phyloP scores from a whole-genome alignment of 352 stramenopile genomes.

The Pythium dissotocum region DNA sequence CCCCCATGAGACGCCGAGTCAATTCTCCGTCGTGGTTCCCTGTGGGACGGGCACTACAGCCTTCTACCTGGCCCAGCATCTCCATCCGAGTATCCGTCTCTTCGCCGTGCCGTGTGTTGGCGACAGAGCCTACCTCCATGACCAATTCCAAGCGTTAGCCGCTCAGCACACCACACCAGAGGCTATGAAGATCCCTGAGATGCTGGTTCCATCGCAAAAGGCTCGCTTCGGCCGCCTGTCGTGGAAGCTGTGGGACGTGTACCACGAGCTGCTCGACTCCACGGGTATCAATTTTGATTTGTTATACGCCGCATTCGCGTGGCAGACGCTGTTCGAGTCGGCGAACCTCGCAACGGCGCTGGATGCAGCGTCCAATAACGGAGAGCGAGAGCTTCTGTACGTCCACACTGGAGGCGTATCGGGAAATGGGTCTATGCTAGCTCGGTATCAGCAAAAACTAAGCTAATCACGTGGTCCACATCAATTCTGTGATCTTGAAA shows the following conservation, averaged over 20 bases:
- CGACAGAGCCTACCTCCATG: constrained; percentile 49
- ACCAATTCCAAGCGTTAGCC: constrained; percentile 55
- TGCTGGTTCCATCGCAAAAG: constrained; percentile 54
- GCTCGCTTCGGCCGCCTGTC: constrained; percentile 71
- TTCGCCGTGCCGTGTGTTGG: constrained; percentile 77
- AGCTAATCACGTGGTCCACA: constrained; percentile 23
- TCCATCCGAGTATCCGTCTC: constrained; percentile 45
- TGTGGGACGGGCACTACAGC: constrained; percentile 79
- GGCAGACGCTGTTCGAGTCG: constrained; percentile 74
- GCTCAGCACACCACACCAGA: constrained; percentile 1
- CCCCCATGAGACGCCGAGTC: constrained; percentile 8
- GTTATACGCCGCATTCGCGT: constrained; percentile 73
- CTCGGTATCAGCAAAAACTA: constrained; percentile 49
- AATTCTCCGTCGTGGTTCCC: constrained; percentile 67
- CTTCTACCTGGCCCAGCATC: constrained; percentile 76
- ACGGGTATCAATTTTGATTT: constrained; percentile 76
- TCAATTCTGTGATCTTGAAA: constrained; percentile 27
- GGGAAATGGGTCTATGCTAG: constrained; percentile 75
- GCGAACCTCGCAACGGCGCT: constrained; percentile 39
- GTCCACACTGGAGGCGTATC: constrained; percentile 78
- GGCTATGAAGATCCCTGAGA: constrained; percentile 29
- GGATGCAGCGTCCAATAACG: not conserved
- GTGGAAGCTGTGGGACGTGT: constrained; percentile 50
- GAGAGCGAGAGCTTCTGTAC: constrained; percentile 63
- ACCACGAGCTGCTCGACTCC: constrained; percentile 59